A percentile compares a stretch with the other conserved stretches of the same genome.
Evolutionary conservation across 2,329 filamentous ascomycete species (phyloP).

Genomic region (Fusarium liriodendri): DNA sequence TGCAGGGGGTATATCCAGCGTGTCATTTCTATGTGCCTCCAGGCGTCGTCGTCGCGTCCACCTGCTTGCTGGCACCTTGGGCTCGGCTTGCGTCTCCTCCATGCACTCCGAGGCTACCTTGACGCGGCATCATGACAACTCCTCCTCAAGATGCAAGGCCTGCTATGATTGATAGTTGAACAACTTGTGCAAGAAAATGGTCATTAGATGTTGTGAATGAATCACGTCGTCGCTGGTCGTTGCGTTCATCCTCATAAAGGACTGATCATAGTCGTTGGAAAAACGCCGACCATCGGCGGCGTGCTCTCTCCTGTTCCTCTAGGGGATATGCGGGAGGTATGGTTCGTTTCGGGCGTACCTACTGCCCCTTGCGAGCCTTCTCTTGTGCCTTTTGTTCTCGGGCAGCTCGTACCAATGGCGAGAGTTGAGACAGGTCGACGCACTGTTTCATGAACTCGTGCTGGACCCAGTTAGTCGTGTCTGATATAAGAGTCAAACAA

Average conservation of each 20-base stretch:
- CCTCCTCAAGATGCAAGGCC: slow-evolving; percentile 43
- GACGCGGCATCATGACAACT: slow-evolving; percentile 38
- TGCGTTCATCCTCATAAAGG: neutral
- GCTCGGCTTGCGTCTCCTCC: slow-evolving; percentile 33
- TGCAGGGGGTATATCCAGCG: slow-evolving; percentile 47
- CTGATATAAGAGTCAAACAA: slow-evolving; percentile 41
- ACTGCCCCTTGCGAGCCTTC: slow-evolving; percentile 74
- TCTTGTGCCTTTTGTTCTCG: slow-evolving; percentile 88
- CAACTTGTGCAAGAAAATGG: slow-evolving; percentile 40
- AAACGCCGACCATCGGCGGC: slow-evolving; percentile 27
- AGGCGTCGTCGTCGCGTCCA: slow-evolving; percentile 39
- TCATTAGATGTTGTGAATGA: slow-evolving; percentile 43
- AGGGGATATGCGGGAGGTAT: slow-evolving; percentile 21
- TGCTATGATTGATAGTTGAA: slow-evolving; percentile 42
- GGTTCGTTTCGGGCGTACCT: slow-evolving; percentile 37
- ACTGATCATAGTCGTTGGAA: slow-evolving; percentile 28
- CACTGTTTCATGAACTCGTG: slow-evolving; percentile 85
- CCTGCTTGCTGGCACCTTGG: slow-evolving; percentile 40
- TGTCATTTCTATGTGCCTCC: slow-evolving; percentile 46
- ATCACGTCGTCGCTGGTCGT: slow-evolving; percentile 25
- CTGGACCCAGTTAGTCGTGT: slow-evolving; percentile 55
- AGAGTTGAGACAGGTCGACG: slow-evolving; percentile 79
- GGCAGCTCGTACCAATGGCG: slow-evolving; percentile 88
- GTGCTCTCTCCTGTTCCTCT: slow-evolving; percentile 22
- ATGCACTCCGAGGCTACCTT: slow-evolving; percentile 32